phyloP scores from a whole-genome alignment of 106 monocot species.

The Dendrobium chrysotoxum region DNA sequence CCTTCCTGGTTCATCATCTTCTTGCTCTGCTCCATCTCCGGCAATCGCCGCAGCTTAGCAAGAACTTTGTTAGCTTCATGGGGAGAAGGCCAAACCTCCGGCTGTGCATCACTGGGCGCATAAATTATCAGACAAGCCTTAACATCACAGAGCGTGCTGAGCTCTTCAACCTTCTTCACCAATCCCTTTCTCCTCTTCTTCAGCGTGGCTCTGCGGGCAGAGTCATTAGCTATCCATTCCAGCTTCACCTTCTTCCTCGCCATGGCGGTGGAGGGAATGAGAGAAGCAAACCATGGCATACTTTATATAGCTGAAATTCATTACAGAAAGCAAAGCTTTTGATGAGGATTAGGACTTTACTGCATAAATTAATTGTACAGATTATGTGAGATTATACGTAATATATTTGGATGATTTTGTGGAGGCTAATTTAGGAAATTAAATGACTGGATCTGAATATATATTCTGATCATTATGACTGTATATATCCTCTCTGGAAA shows the following conservation, averaged over 20 bases:
- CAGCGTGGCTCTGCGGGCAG: conserved; percentile 22
- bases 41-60: conserved; percentile 24
- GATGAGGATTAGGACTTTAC: no score
- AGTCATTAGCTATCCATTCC: conserved; percentile 26
- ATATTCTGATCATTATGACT: no score
- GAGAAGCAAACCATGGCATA: no score
- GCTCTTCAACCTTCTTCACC: conserved; percentile 43
- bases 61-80: conserved; percentile 12
- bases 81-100: conserved; percentile 36
- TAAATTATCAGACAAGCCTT: conserved; percentile 33
- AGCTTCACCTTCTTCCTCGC: conserved; percentile 52
- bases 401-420: no score
- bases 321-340: no score
- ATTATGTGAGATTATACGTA: no score
- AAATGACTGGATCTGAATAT: no score
- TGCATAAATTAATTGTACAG: no score
- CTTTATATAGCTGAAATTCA: no score
- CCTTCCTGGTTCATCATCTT: conserved; percentile 47
- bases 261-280: conserved; percentile 3
- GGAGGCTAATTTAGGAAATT: no score
- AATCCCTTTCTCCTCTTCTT: conserved; percentile 40
- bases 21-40: conserved; percentile 36
- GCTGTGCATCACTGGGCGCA: conserved; percentile 16
- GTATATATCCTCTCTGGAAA: no score
- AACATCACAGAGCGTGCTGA: conserved; percentile 29